A percentile compares a stretch with the other conserved stretches of the same genome.
Conservation (phyloP, 176 grass and related monocot species). For the Guadua angustifolia region DNA sequence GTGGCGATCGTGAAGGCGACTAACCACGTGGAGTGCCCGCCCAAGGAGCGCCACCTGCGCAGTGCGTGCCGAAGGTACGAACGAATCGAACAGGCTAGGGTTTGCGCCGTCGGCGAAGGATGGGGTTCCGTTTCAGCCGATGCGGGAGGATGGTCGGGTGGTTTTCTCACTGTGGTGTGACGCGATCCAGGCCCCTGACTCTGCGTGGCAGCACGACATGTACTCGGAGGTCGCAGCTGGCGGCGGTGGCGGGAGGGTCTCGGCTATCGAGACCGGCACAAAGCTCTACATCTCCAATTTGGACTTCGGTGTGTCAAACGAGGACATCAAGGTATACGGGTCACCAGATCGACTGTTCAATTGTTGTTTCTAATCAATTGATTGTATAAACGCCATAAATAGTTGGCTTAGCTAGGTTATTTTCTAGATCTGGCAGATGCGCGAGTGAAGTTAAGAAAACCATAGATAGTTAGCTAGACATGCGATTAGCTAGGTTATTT, state of each 20-base stretch:
- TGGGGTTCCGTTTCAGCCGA: conserved; percentile 27
- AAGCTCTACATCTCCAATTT: conserved; percentile 94
- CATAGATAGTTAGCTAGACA: neutral
- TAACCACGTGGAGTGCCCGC: conserved; percentile 91
- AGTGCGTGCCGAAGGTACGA: conserved; percentile 96
- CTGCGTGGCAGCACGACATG: conserved; percentile 91
- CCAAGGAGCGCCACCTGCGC: conserved; percentile 87
- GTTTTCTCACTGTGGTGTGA: conserved; percentile 83
- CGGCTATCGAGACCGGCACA: conserved; percentile 81
- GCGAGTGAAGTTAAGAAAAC: too few relatives aligned
- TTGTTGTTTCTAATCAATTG: neutral
- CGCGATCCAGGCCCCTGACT: conserved; percentile 81
- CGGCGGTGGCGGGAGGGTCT: conserved; percentile 53
- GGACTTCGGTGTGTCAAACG: conserved; percentile 84
- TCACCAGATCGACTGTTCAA: neutral
- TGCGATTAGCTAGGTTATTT: neutral
- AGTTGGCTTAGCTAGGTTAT: too few relatives aligned
- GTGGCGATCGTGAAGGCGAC: conserved; percentile 96
- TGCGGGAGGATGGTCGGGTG: conserved; percentile 55
- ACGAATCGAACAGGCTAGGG: conserved; percentile 54
- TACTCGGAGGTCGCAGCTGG: conserved; percentile 46
- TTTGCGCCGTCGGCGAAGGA: conserved; percentile 25
- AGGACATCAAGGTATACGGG: conserved; percentile 83
- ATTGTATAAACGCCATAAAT: too few relatives aligned
- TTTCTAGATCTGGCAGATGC: too few relatives aligned